Evolutionary conservation across 2,329 filamentous ascomycete genomes (phyloP).

Genomic region (Exophiala sideris): DNA sequence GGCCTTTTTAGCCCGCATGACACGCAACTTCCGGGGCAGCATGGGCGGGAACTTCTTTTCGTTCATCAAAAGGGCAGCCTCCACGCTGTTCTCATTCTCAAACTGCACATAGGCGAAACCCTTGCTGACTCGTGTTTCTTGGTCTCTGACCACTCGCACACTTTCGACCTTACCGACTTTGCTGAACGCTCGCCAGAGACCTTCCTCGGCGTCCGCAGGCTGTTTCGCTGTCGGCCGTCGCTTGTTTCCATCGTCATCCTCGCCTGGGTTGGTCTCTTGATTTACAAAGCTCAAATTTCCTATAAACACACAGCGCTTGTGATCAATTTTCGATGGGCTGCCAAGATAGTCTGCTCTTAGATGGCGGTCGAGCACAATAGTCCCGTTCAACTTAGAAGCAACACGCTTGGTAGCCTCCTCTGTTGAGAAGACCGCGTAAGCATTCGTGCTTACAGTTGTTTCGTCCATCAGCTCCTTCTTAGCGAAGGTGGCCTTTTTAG

Average conservation of each 20-base stretch:
- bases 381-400: conserved; percentile 75
- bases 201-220: conserved; percentile 86
- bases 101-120: conserved; percentile 98
- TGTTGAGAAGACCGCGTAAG: conserved; percentile 85
- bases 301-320: conserved; percentile 90
- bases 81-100: conserved; percentile 80
- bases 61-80: conserved; percentile 82
- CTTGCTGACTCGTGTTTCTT: conserved; percentile 88
- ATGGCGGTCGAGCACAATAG: conserved; percentile 78
- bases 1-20: conserved; percentile 72
- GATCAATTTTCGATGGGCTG: conserved; percentile 76
- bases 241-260: conserved; percentile 63
- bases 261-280: conserved; percentile 67
- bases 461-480: conserved; percentile 86
- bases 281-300: conserved; percentile 96
- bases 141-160: conserved; percentile 86
- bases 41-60: conserved; percentile 92
- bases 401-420: conserved; percentile 72
- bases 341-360: conserved; percentile 87
- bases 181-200: conserved; percentile 77
- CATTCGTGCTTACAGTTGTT: conserved; percentile 90
- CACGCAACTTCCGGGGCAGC: conserved; percentile 82
- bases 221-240: conserved; percentile 68
- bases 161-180: conserved; percentile 82
- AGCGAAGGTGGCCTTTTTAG: conserved; percentile 91